Base-by-base conservation (phyloP, 345 rosid genomes). In the Barbarea vulgaris region DNA sequence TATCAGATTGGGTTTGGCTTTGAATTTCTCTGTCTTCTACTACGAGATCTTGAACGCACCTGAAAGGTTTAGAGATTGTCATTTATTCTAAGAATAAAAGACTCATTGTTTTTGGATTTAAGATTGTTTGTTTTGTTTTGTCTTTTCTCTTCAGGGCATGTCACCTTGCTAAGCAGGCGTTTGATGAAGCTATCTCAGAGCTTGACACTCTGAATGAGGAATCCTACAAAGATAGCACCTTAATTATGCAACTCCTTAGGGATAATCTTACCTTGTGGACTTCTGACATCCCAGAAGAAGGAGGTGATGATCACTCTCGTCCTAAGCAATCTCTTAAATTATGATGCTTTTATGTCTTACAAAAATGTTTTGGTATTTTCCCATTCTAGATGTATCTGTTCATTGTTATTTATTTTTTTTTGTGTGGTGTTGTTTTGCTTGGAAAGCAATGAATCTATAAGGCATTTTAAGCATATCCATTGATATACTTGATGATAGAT, bases 191-290 rank as follows among this genome's bases (percentile, higher is more conserved):
- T 58, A 89, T 89, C 70, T 75, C 91, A 2, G 91, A 89, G 71
- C 77, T 89, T 83, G 94, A 89, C 79, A 73, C 81, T n/a, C 70
- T 87, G 17, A 83, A 82, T 28, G 93, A 89, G 81, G 91, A 87
- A 64, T 89, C 93, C 33, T 89, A 87, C 80, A 89, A 89, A 58
- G 94, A 89, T 56, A 89, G 91, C 85, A 89, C 91, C 37, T 78
- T 89, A 73, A 89, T 89, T 56, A 83, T 89, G 94, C 94, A 87
- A 61, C 91, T 89, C 47, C 74, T 87, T 30, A 83, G 94, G 80
- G 94, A 89, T 81, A 89, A 89, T 76, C 88, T 89, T 66, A 84
- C 89, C 70, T 77, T 89, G 64, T 89, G 94, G 94, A 85, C 94
- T 58, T 84, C 91, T 69, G 89, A 87, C 79, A 84, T 87, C 68